Base-by-base conservation (phyloP, 2,329 filamentous ascomycete genomes). In the Fusarium sp. region DNA sequence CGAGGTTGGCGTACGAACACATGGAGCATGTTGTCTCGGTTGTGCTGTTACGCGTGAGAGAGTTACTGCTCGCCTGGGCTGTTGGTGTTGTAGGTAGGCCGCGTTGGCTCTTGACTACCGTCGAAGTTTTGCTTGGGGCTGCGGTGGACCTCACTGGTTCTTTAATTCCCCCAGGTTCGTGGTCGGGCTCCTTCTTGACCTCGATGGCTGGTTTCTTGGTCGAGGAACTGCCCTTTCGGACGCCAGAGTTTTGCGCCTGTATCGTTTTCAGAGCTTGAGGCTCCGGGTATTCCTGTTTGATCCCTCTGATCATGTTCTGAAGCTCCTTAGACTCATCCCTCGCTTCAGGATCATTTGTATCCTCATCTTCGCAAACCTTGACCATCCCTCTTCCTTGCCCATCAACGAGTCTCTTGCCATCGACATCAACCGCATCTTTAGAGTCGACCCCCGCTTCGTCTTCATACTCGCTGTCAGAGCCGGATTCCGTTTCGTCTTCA, bases 361-460 rank as follows among this genome's bases (percentile, higher is more conserved):
- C 63, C 85, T 94, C 92, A 51, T 93, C 92, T 70, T 92, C 92
- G 78, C 94, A 96, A 1, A 96, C 90, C 75, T 90, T 93, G 69
- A 96, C 84, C 86, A 97, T 87, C 14, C 88, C 87, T 22, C 88
- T 86, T 0, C 92, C 94, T 62, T 92, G 88, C 10, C 85, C 84
- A 77, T 95, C 93, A 24, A 92, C 81, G 53, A 95, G 83, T 68
- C 84, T 87, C 61, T 85, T 88, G 1, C 93, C 92, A 74, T 94
- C 86, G 17, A 91, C 83, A 80, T 94, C 92, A 12, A 91, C 74
- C 1, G 89, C 90, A 63, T 90, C 89, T 36, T 87, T 85, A 3
- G 82, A 81, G 17, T 83, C 82, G 5, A 80, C 75, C 10, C 83
- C 85, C n/a, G 76, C 56, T n/a, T 77, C 84, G 3, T 86, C 85